Evolutionary conservation across 1,284 basidiomycete genomes (phyloP).

Genomic region (Ceratobasidium sp.): DNA sequence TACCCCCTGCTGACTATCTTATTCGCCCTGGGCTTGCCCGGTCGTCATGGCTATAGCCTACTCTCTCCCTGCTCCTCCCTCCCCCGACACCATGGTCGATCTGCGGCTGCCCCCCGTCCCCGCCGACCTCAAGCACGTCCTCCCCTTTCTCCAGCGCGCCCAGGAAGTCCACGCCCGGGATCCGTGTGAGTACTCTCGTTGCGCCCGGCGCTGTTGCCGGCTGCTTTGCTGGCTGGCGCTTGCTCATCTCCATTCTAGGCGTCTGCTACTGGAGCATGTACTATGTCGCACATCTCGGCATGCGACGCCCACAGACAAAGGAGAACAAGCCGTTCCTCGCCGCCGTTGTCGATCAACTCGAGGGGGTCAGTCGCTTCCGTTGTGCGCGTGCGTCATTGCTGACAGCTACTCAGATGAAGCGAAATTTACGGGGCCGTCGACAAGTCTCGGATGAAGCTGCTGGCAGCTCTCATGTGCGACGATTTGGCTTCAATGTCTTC

Average conservation of each 20-base stretch:
- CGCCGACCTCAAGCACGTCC: slow-evolving; percentile 40
- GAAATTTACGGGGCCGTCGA: slow-evolving; percentile 1
- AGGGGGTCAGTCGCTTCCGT: slow-evolving; percentile 6
- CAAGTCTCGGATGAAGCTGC: slow-evolving; percentile 39
- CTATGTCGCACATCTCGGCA: slow-evolving; percentile 18
- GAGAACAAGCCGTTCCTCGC: slow-evolving; percentile 25
- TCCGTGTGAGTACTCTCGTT: slow-evolving; percentile 38
- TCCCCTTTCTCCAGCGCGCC: slow-evolving; percentile 41
- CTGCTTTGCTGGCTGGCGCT: slow-evolving; percentile 20
- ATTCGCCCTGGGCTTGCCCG: background rate
- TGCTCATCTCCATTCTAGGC: background rate
- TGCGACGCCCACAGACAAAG: background rate
- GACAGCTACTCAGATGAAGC: slow-evolving; percentile 19
- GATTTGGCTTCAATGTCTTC: slow-evolving; percentile 42
- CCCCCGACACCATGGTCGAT: slow-evolving; percentile 22
- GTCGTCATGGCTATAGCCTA: slow-evolving; percentile 28
- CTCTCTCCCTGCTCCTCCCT: background rate
- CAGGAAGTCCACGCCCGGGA: slow-evolving; percentile 42
- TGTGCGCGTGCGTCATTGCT: background rate
- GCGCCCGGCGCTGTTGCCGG: background rate
- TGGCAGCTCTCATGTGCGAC: slow-evolving; percentile 40
- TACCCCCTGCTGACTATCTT: slow-evolving; percentile 18
- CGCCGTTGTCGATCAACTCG: slow-evolving; percentile 20
- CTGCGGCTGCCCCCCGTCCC: slow-evolving; percentile 31
- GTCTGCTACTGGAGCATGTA: slow-evolving; percentile 35